Evolutionary conservation across 495 filamentous ascomycete species (phyloP), one percentile per base, ranked within the genome.

Genomic region (Podospora anserina): DNA sequence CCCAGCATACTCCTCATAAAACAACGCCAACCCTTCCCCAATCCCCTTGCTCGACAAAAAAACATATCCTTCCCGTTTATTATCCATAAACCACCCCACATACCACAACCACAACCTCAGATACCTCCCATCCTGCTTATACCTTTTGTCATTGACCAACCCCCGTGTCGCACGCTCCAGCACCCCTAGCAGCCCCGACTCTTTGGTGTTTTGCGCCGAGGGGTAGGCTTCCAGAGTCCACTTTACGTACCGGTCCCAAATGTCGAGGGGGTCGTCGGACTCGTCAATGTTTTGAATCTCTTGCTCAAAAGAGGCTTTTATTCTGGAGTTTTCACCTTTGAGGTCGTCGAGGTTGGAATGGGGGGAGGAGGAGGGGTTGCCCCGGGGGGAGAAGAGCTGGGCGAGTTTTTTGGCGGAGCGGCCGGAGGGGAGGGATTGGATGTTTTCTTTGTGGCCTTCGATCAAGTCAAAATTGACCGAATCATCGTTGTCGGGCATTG

Each of bases 151-250:
- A 30, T 85, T 85, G n/a, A 96, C 86, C 74, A 98, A 98, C 0
- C 91, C 81, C 74, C 92, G 93, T 9, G 95, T 98, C 13, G 93
- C 94, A 64, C 94, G 90, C 76, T 99, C 95, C 30, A 99, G 88
- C 2, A 98, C 79, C 4, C 89, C 89, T n/a, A 95, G 86, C 2
- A 99, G 89, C 66, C 92, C 90, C 9, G 93, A 97, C 75, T 95
- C 88, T 0, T 91, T 82, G n/a, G 93, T 95, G 53, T 92, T 92
- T 79, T 97, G 93, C 15, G 94, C 92, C 2, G 94, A 93, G 0
- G 95, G 96, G 73, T 97, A 98, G 16, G 94, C 92, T 75, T 96
- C 92, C 19, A 98, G 80, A 0, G 93, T 96, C 95, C 95, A 99
- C 78, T 92, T 91, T 27, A 97, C 92, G 74, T 99, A 99, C 76